A percentile compares a stretch with the other conserved stretches of the same genome.
Evolutionary conservation across 2,329 filamentous ascomycete genomes (phyloP).

Genomic region (Microcera coccophila): DNA sequence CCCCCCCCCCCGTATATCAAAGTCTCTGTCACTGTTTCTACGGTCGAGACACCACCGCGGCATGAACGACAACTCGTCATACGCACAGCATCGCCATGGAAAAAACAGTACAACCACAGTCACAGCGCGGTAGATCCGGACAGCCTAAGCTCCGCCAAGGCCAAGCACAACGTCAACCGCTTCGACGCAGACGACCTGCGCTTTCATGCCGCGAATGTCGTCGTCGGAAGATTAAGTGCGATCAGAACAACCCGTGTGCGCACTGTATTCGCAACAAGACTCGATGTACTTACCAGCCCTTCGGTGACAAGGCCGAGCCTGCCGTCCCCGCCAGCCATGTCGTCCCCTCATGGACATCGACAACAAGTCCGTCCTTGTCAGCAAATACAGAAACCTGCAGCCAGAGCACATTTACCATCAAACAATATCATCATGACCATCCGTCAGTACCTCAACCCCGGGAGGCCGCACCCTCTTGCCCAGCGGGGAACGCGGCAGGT

Average conservation of each 20-base stretch:
- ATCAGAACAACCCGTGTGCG: constrained; percentile 3
- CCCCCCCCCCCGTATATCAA: too few relatives aligned
- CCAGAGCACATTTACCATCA: background rate
- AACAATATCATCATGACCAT: background rate
- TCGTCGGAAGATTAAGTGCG: constrained; percentile 11
- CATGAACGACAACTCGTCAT: background rate
- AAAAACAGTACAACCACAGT: background rate
- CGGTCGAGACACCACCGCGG: background rate
- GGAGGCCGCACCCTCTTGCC: too few relatives aligned
- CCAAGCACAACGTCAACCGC: background rate
- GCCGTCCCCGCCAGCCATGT: background rate
- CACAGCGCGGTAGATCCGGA: background rate
- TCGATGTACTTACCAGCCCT: constrained; percentile 1
- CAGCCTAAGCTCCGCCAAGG: background rate
- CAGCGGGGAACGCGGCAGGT: too few relatives aligned
- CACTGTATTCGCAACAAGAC: constrained; percentile 2
- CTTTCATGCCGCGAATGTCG: constrained; percentile 5
- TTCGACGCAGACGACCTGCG: constrained; percentile 3
- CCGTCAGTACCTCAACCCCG: background rate
- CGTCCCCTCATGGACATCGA: background rate
- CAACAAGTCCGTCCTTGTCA: background rate
- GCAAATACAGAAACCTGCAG: background rate
- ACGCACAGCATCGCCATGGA: background rate
- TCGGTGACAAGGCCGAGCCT: background rate
- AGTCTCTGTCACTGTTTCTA: background rate